phyloP scores from a whole-genome alignment of 2,329 filamentous ascomycete species.

The Fusarium musae region DNA sequence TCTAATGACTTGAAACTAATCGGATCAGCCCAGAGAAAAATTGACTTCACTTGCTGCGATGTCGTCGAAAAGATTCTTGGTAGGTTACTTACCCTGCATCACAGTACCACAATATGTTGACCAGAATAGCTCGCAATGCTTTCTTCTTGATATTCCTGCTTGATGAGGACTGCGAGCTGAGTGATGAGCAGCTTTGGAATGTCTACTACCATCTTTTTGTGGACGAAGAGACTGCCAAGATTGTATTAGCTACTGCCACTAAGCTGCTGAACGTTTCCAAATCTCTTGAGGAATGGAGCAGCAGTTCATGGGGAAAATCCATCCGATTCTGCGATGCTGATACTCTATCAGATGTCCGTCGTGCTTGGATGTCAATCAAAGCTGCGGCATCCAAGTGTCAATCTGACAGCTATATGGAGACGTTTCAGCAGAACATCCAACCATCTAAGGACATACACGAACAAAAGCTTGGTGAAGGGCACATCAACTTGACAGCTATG shows the following conservation, averaged over 20 bases:
- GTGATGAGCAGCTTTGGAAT: slow-evolving; percentile 57
- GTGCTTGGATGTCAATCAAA: slow-evolving; percentile 51
- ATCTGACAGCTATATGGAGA: slow-evolving; percentile 6
- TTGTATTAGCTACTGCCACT: slow-evolving; percentile 55
- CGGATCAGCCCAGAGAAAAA: slow-evolving; percentile 50
- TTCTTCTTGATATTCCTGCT: slow-evolving; percentile 63
- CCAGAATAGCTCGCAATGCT: slow-evolving; percentile 62
- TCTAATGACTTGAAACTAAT: slow-evolving; percentile 36
- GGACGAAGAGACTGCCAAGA: slow-evolving; percentile 48
- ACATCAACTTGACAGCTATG: slow-evolving; percentile 43
- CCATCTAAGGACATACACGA: slow-evolving; percentile 29
- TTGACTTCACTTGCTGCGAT: slow-evolving; percentile 69
- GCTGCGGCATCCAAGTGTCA: slow-evolving; percentile 28
- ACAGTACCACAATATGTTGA: neutral
- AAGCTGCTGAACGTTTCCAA: slow-evolving; percentile 55
- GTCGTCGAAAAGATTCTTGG: slow-evolving; percentile 61
- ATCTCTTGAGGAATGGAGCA: slow-evolving; percentile 57
- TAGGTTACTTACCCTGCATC: slow-evolving; percentile 43
- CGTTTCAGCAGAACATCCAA: slow-evolving; percentile 32
- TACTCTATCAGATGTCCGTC: slow-evolving; percentile 55
- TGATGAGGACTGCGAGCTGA: slow-evolving; percentile 49
- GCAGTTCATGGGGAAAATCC: slow-evolving; percentile 54
- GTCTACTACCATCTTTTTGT: slow-evolving; percentile 66
- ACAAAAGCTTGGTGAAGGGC: slow-evolving; percentile 32
- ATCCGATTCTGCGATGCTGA: slow-evolving; percentile 61